Conservation (phyloP, 371 early-diverging fungal genomes). For the Apophysomyces variabilis region DNA sequence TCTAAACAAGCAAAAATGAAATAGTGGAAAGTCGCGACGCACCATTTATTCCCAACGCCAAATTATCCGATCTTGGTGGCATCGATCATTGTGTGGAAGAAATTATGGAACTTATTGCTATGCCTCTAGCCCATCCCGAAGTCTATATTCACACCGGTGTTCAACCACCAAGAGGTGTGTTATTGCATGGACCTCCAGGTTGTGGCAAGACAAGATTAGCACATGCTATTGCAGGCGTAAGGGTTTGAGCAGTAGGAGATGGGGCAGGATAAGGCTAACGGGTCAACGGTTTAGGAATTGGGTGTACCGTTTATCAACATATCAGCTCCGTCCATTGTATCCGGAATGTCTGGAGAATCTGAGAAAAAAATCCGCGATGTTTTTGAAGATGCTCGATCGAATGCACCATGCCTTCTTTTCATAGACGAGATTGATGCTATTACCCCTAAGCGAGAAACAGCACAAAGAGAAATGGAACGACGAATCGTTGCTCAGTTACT, state of each 20-base stretch:
- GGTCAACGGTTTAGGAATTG: slow-evolving; percentile 66
- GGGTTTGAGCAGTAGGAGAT: slow-evolving; percentile 7
- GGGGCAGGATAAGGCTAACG: slow-evolving; percentile 2
- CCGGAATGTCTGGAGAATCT: slow-evolving; percentile 99
- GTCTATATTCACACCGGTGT: slow-evolving; percentile 96
- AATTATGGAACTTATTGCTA: slow-evolving; percentile 94
- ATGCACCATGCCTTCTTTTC: slow-evolving; percentile 96
- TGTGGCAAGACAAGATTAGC: slow-evolving; percentile 99
- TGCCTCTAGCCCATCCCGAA: slow-evolving; percentile 97
- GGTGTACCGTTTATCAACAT: slow-evolving; percentile 94
- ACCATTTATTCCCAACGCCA: slow-evolving; percentile 65
- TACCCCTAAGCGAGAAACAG: slow-evolving; percentile 99
- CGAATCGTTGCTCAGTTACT: slow-evolving; percentile 99
- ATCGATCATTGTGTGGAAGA: slow-evolving; percentile 90
- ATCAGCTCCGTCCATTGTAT: slow-evolving; percentile 99
- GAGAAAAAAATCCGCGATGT: slow-evolving; percentile 99
- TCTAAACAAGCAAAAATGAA: background rate
- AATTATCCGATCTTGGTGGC: slow-evolving; percentile 87
- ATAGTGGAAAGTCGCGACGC: slow-evolving; percentile 44
- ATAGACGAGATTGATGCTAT: slow-evolving; percentile 99
- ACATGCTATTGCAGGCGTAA: slow-evolving; percentile 95
- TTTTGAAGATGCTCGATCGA: slow-evolving; percentile 91
- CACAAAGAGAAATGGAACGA: slow-evolving; percentile 98
- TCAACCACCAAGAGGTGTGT: slow-evolving; percentile 88
- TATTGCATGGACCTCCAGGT: slow-evolving; percentile 99